Conservation (phyloP, 495 filamentous ascomycete species). For the Hypoxylon intermedium region DNA sequence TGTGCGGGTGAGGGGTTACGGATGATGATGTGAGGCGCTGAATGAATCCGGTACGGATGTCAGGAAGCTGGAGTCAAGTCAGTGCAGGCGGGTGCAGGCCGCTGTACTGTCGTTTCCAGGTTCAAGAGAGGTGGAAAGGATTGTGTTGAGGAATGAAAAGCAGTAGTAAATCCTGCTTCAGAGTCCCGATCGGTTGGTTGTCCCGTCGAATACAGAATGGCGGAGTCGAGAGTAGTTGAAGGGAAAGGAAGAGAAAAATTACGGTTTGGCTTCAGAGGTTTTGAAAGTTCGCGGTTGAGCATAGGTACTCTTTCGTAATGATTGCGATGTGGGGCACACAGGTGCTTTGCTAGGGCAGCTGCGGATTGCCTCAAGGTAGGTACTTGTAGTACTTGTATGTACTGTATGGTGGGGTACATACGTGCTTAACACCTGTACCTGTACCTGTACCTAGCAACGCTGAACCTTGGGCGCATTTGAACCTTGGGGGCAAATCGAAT, state of each 20-base stretch:
- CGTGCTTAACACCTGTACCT: no score
- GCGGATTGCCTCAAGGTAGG: conserved; percentile 20
- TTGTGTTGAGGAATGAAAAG: not conserved
- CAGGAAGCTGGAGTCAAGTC: conserved; percentile 30
- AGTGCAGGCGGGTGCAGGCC: conserved; percentile 46
- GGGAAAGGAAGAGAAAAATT: conserved; percentile 14
- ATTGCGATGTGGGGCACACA: conserved; percentile 26
- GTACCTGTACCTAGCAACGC: no score
- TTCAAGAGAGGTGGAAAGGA: conserved; percentile 15
- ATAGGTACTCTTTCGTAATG: conserved; percentile 25
- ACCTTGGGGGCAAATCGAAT: no score
- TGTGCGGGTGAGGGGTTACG: conserved; percentile 27
- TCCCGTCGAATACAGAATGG: conserved; percentile 21
- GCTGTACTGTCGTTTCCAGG: conserved; percentile 39
- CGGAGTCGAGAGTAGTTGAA: conserved; percentile 25
- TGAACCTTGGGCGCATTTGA: no score
- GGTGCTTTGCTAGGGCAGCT: conserved; percentile 18
- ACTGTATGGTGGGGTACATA: no score
- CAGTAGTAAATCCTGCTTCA: conserved; percentile 2
- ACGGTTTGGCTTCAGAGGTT: conserved; percentile 26
- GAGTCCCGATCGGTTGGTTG: conserved; percentile 4
- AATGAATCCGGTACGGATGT: conserved; percentile 24
- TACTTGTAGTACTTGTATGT: not conserved
- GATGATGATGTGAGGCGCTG: conserved; percentile 35
- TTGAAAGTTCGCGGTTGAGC: conserved; percentile 37